Conservation (phyloP, 176 grass and related monocot genomes). For the Poa pratensis region DNA sequence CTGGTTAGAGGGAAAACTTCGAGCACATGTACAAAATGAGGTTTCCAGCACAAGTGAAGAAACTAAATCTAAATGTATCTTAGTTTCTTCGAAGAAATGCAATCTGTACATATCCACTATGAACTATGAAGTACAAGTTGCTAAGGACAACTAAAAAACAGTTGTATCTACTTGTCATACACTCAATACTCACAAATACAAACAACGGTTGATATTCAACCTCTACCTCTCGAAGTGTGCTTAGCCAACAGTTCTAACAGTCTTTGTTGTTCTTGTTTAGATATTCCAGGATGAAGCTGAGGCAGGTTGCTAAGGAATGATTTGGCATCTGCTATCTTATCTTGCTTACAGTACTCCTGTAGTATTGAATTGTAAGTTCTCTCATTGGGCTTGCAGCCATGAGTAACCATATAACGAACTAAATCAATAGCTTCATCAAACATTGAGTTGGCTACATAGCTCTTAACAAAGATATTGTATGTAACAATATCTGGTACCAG, state of each 20-base stretch:
- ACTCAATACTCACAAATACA: not conserved
- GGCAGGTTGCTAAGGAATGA: constrained; percentile 62
- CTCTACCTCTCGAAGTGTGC: constrained; percentile 17
- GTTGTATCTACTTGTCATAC: not conserved
- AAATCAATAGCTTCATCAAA: constrained; percentile 84
- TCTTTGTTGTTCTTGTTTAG: constrained; percentile 53
- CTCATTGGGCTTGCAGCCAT: constrained; percentile 78
- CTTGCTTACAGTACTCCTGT: constrained; percentile 62
- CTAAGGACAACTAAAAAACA: no score
- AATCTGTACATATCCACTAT: constrained; percentile 34
- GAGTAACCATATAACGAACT: constrained; percentile 67
- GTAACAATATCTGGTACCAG: constrained; percentile 81
- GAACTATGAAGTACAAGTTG: not conserved
- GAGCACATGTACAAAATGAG: constrained; percentile 6
- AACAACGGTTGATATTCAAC: constrained; percentile 1
- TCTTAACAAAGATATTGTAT: constrained; percentile 91
- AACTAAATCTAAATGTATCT: constrained; percentile 18
- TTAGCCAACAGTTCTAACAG: constrained; percentile 52
- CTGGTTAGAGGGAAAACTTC: constrained; percentile 31
- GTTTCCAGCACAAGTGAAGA: not conserved
- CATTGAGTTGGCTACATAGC: constrained; percentile 80
- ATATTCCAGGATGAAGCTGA: constrained; percentile 72
- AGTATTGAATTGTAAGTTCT: constrained; percentile 83
- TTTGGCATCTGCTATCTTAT: constrained; percentile 61
- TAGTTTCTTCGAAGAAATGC: constrained; percentile 20